These are phyloP conservation scores for Pseudopithomyces maydicus DNA, from an alignment of 2,329 filamentous ascomycete genomes.

Conservation along the genomic window DNA sequence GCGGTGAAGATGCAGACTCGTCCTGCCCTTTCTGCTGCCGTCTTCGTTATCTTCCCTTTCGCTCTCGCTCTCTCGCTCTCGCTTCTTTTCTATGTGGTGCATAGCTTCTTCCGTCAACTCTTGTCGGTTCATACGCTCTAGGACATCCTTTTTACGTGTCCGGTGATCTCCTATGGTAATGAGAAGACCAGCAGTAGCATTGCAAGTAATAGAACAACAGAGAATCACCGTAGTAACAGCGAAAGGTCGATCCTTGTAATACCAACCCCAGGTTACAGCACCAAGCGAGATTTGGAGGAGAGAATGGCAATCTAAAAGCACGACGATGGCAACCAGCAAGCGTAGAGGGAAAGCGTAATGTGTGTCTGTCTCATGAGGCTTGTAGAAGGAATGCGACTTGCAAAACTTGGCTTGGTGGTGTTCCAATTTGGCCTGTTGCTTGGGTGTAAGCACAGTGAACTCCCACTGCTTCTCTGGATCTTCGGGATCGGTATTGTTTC, in stretches of 20 bases:
- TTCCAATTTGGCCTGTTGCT: slow-evolving; percentile 71
- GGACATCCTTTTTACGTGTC: slow-evolving; percentile 84
- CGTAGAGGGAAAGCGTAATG: slow-evolving; percentile 79
- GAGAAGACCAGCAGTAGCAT: slow-evolving; percentile 75
- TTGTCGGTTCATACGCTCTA: slow-evolving; percentile 76
- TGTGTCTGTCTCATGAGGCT: slow-evolving; percentile 82
- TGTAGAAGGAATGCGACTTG: slow-evolving; percentile 87
- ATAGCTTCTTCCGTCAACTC: slow-evolving; percentile 72
- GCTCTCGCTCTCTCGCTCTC: slow-evolving; percentile 44
- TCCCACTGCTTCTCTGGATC: slow-evolving; percentile 48
- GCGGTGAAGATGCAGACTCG: slow-evolving; percentile 13
- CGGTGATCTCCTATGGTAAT: slow-evolving; percentile 77
- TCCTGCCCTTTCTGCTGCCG: slow-evolving; percentile 14
- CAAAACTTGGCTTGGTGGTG: slow-evolving; percentile 82
- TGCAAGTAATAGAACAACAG: slow-evolving; percentile 76
- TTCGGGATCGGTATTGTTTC: slow-evolving; percentile 42
- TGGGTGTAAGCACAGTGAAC: slow-evolving; percentile 65
- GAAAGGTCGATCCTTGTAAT: slow-evolving; percentile 69
- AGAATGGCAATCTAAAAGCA: slow-evolving; percentile 79
- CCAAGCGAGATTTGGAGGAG: slow-evolving; percentile 81
- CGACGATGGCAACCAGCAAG: slow-evolving; percentile 76
- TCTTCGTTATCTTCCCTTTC: slow-evolving; percentile 36
- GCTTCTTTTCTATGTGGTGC: slow-evolving; percentile 58
- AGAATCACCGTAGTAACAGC: slow-evolving; percentile 83
- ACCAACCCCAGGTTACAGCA: slow-evolving; percentile 77